Evolutionary conservation across 805 yeast species (phyloP).

Genomic region (Tetrapisispora iriomotensis): DNA sequence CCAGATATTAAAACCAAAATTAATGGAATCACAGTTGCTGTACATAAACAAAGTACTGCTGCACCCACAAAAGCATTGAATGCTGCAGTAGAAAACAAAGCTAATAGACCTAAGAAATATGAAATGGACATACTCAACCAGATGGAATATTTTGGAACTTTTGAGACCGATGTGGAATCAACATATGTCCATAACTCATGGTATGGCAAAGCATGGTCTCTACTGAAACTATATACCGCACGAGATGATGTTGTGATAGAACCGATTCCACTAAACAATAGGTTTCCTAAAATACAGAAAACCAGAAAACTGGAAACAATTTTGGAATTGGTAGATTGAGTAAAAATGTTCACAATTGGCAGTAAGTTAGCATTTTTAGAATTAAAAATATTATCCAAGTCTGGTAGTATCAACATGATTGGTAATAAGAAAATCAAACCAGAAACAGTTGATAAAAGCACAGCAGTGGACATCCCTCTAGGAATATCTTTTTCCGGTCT

Average conservation of each 20-base stretch:
- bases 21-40: conserved; percentile 72
- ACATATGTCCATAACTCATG: conserved; percentile 57
- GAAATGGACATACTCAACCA: conserved; percentile 55
- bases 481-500: conserved; percentile 69
- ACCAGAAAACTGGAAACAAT: conserved; percentile 61
- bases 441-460: conserved; percentile 51
- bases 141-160: conserved; percentile 63
- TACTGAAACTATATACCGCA: conserved; percentile 71
- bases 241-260: conserved; percentile 74
- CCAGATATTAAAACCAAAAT: conserved; percentile 49
- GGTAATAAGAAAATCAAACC: conserved; percentile 70
- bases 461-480: conserved; percentile 58
- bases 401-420: conserved; percentile 61
- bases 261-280: conserved; percentile 68
- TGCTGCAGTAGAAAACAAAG: conserved; percentile 61
- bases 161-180: conserved; percentile 42
- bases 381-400: conserved; percentile 45
- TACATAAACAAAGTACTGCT: conserved; percentile 62
- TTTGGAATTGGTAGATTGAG: conserved; percentile 57
- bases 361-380: conserved; percentile 43
- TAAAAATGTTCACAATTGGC: conserved; percentile 72
- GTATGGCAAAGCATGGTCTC: conserved; percentile 73
- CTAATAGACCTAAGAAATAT: conserved; percentile 49
- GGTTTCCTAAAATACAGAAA: conserved; percentile 56
- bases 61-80: conserved; percentile 80